Conservation (phyloP, 83 land plant species). For the Picea abies region DNA sequence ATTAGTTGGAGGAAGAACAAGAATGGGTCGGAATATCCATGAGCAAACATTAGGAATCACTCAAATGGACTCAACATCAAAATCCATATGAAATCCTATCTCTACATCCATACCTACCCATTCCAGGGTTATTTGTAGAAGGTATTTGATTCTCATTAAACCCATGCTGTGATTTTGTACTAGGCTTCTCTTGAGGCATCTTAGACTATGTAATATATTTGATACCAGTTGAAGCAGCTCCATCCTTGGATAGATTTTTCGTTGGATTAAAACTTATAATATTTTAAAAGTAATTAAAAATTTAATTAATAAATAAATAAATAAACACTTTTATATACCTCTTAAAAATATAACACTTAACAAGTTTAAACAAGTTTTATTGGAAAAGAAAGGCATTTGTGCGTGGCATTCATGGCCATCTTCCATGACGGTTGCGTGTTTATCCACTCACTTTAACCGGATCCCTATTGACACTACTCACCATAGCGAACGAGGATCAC, state of each 20-base stretch:
- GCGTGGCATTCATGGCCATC: too few relatives aligned
- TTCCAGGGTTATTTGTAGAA: conserved; percentile 29
- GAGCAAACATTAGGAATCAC: background rate
- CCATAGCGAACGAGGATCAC: too few relatives aligned
- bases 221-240: conserved; percentile 17
- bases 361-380: too few relatives aligned
- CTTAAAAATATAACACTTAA: too few relatives aligned
- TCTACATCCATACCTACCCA: background rate
- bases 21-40: conserved; percentile 64
- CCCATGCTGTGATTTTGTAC: conserved; percentile 18
- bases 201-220: conserved; percentile 42
- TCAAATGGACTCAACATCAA: background rate
- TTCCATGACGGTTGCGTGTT: too few relatives aligned
- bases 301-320: too few relatives aligned
- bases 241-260: conserved; percentile 25
- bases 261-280: background rate
- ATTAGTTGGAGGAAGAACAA: conserved; percentile 80
- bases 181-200: conserved; percentile 28
- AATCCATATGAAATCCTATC: background rate
- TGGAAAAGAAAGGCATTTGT: too few relatives aligned
- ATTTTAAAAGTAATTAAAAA: too few relatives aligned
- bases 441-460: too few relatives aligned
- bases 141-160: conserved; percentile 12
- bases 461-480: too few relatives aligned
- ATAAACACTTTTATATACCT: too few relatives aligned